These are phyloP conservation scores for Termitomyces heimii DNA, from an alignment of 768 basidiomycete species.

Conservation along the genomic window DNA sequence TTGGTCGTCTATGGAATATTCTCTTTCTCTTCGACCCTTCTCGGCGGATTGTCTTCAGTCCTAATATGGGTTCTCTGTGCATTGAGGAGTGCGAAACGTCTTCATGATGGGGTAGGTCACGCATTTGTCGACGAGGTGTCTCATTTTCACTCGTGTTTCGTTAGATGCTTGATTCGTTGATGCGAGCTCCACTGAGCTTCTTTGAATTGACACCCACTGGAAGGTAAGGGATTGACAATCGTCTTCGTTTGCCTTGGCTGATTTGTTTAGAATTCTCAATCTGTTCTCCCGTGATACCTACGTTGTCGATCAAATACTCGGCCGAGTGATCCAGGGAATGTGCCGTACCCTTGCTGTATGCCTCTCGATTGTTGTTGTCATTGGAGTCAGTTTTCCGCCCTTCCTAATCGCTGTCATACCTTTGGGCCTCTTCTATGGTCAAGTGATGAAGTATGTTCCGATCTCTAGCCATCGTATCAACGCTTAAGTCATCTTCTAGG, in stretches of 20 bases:
- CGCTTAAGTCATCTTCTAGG: slow-evolving; percentile 28
- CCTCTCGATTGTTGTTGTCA: slow-evolving; percentile 61
- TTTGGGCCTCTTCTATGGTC: slow-evolving; percentile 71
- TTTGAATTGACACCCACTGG: slow-evolving; percentile 89
- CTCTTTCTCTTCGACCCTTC: slow-evolving; percentile 49
- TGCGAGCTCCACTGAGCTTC: slow-evolving; percentile 81
- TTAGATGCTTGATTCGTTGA: slow-evolving; percentile 74
- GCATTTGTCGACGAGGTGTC: background rate
- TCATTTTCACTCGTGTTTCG: background rate
- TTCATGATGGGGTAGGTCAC: slow-evolving; percentile 71
- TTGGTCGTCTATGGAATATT: slow-evolving; percentile 64
- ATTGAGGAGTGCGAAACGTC: slow-evolving; percentile 61
- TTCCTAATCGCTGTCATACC: slow-evolving; percentile 76
- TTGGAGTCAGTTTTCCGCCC: slow-evolving; percentile 75
- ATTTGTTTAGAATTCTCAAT: slow-evolving; percentile 63
- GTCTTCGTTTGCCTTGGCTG: background rate
- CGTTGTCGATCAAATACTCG: slow-evolving; percentile 80
- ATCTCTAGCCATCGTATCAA: background rate
- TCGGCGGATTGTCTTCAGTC: slow-evolving; percentile 51
- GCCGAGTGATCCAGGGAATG: slow-evolving; percentile 67
- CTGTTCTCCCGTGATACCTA: slow-evolving; percentile 88
- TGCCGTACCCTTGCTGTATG: slow-evolving; percentile 59
- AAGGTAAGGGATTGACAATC: slow-evolving; percentile 38
- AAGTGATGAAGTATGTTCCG: slow-evolving; percentile 68
- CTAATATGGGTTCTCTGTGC: slow-evolving; percentile 76